Evolutionary conservation across 75 land plant genomes (phyloP), one percentile per base, ranked within the genome.

Genomic region (Adiantum capillusveneris): DNA sequence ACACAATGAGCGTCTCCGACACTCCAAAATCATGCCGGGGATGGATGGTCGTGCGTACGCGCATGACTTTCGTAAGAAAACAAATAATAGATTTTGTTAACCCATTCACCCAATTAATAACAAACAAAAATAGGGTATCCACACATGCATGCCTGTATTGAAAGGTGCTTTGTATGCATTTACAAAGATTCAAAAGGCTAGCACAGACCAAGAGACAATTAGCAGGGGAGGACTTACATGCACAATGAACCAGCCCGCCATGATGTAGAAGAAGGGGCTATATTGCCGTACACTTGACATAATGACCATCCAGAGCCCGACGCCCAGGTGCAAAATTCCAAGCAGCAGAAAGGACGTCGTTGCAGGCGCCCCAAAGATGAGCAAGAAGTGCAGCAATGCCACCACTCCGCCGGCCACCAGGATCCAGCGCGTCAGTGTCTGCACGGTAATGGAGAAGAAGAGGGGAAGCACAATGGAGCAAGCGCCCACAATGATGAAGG

Each of bases 231-330:
- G 42, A 39, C 42, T 39, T 39, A 39, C 42, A 59, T 59, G 62
- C 3, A 42, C 62, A 11, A 59, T 9, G 49, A 59, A 59, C 62
- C 62, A 59, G 18, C 62, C 62, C 26, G 19, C 13, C 50, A 59
- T 48, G 21, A 59, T 13, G 51, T 36, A 59, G 46, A 59, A 14
- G 48, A 59, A 30, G n/a, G 22, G 16, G 20, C 11, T 34, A 22
- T n/a, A 48, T 11, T 7, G 20, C 16, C 31, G 34, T 18, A 59
- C 24, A 13, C 42, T 56, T 2, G 62, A 49, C 46, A 37, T 31
- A 49, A 59, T 59, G 16, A 59, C 50, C 51, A 59, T 31, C 62
- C 26, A 59, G 21, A 59, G 62, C 5, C 62, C 62, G 31, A 59
- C 31, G 26, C 62, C 62, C 51, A 59, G 48, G 18, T 59, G 62